phyloP scores from a whole-genome alignment of 169 alveolate genomes.

The Fabrea salina region DNA sequence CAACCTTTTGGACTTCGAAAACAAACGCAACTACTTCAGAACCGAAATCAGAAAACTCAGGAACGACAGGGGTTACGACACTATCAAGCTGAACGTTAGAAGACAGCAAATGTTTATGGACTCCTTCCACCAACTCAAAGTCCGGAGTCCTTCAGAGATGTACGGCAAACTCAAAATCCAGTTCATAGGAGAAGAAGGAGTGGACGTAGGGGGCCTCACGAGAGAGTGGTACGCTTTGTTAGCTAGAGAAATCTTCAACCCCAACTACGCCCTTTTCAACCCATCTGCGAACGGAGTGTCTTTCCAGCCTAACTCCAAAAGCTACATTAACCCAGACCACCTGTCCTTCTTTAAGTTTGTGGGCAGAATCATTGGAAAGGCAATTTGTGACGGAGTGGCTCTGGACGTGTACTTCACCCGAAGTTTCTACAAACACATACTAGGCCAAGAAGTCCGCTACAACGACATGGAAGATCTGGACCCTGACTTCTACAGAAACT shows the following conservation, averaged over 20 bases:
- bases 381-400: constrained; percentile 94
- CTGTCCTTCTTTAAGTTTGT: constrained; percentile 95
- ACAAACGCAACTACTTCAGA: constrained; percentile 94
- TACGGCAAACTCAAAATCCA: constrained; percentile 90
- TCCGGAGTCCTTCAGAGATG: constrained; percentile 89
- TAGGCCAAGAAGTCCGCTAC: constrained; percentile 91
- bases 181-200: constrained; percentile 97
- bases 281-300: constrained; percentile 81
- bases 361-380: constrained; percentile 98
- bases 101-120: constrained; percentile 94
- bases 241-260: constrained; percentile 98
- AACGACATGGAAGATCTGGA: constrained; percentile 98
- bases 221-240: constrained; percentile 97
- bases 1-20: constrained; percentile 93
- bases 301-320: constrained; percentile 95
- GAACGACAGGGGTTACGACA: constrained; percentile 60
- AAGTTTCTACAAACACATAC: constrained; percentile 96
- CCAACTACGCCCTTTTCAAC: constrained; percentile 93
- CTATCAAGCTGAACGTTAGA: constrained; percentile 87
- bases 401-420: constrained; percentile 97
- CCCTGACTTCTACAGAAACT: constrained; percentile 93
- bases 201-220: constrained; percentile 99
- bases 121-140: constrained; percentile 89
- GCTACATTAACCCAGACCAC: constrained; percentile 94
- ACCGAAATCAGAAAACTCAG: constrained; percentile 80